Evolutionary conservation across 495 filamentous ascomycete species (phyloP).

Genomic region (Daldinia caldariorum): DNA sequence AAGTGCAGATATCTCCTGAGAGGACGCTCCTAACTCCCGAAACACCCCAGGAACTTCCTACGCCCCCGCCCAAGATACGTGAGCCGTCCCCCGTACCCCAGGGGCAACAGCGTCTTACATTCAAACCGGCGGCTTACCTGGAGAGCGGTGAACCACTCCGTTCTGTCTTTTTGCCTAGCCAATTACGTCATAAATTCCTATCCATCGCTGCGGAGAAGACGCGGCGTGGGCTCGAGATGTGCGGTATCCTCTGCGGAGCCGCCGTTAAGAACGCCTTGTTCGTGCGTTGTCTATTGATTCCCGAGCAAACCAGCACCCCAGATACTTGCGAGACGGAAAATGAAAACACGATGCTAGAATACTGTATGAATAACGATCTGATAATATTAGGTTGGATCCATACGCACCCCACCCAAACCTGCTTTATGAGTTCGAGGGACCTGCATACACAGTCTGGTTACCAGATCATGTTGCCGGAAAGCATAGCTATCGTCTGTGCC

Average conservation of each 20-base stretch:
- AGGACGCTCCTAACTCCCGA: slow-evolving; percentile 12
- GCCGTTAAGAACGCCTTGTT: slow-evolving; percentile 93
- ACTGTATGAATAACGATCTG: slow-evolving; percentile 83
- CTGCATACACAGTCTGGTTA: slow-evolving; percentile 93
- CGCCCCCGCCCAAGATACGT: slow-evolving; percentile 51
- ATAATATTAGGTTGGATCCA: slow-evolving; percentile 98
- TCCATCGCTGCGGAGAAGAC: slow-evolving; percentile 79
- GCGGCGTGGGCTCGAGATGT: slow-evolving; percentile 83
- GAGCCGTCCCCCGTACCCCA: slow-evolving; percentile 39
- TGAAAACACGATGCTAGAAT: slow-evolving; percentile 83
- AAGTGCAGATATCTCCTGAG: slow-evolving; percentile 36
- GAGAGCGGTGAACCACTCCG: slow-evolving; percentile 88
- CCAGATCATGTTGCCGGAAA: slow-evolving; percentile 93
- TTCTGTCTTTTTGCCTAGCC: slow-evolving; percentile 83
- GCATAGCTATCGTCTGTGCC: slow-evolving; percentile 96
- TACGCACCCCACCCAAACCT: slow-evolving; percentile 95
- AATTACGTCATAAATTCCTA: slow-evolving; percentile 78
- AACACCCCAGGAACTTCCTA: slow-evolving; percentile 39
- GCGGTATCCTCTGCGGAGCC: slow-evolving; percentile 91
- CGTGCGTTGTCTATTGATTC: slow-evolving; percentile 86
- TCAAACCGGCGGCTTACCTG: slow-evolving; percentile 85
- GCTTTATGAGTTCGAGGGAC: slow-evolving; percentile 96
- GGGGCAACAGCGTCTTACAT: slow-evolving; percentile 62
- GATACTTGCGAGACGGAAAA: slow-evolving; percentile 95
- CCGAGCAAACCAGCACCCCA: slow-evolving; percentile 85